Conservation (phyloP, 164 flowering plant genomes). For the Cinnamomum micranthum region DNA sequence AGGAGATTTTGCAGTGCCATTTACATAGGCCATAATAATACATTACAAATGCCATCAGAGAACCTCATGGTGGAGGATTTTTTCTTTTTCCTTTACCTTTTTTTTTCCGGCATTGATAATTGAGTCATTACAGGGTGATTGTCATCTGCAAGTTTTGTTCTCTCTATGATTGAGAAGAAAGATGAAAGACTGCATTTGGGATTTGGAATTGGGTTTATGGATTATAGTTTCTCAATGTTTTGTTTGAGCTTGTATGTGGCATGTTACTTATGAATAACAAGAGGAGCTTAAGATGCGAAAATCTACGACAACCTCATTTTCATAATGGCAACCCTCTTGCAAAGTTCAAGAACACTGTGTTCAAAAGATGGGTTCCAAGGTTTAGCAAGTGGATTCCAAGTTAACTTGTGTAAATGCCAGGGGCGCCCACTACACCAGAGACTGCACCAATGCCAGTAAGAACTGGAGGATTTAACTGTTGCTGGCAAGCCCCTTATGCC, state of each 20-base stretch:
- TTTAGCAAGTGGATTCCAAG: too few species aligned
- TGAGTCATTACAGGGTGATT: not conserved
- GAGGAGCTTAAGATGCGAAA: too few species aligned
- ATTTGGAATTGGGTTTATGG: not conserved
- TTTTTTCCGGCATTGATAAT: conserved; percentile 1
- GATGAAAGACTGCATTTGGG: not conserved
- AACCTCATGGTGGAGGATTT: not conserved
- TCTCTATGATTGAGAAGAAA: not conserved
- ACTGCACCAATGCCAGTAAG: too few species aligned
- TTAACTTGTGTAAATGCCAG: too few species aligned
- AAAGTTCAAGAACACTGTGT: too few species aligned
- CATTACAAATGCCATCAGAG: conserved; percentile 1
- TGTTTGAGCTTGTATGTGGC: not conserved
- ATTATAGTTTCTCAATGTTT: not conserved
- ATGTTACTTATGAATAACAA: not conserved
- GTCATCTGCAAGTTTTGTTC: not conserved
- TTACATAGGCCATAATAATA: conserved; percentile 4
- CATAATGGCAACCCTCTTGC: too few species aligned
- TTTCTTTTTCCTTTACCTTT: too few species aligned
- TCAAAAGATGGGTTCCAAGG: too few species aligned
- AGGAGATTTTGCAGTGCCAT: conserved; percentile 8
- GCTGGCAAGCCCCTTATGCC: too few species aligned
- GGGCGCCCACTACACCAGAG: too few species aligned
- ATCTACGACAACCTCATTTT: too few species aligned
- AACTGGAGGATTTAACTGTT: too few species aligned